Percentiles rank a stretch among this genome's conserved stretches.
Evolutionary conservation across 371 early-diverging fungal genomes (phyloP).

Genomic region (Apophysomyces trapeziformis): DNA sequence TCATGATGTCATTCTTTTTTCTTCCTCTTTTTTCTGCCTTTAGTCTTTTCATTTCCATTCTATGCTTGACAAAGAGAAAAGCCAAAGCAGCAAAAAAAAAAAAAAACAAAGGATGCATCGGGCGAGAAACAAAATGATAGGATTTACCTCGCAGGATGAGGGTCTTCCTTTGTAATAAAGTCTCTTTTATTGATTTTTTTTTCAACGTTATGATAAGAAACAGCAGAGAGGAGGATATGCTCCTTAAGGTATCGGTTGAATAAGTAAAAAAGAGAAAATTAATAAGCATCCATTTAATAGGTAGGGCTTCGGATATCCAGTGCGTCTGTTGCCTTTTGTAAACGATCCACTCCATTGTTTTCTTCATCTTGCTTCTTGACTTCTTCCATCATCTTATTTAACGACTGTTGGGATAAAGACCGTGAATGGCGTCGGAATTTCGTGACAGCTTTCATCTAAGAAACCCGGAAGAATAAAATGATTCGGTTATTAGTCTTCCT

Average conservation of each 20-base stretch:
- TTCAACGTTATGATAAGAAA: not conserved
- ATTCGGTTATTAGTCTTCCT: not conserved
- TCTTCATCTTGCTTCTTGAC: constrained; percentile 23
- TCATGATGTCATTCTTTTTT: not conserved
- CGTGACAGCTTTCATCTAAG: constrained; percentile 54
- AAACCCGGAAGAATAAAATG: not conserved
- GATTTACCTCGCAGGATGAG: constrained; percentile 6
- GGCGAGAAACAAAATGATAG: too few species aligned
- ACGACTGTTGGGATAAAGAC: constrained; percentile 49
- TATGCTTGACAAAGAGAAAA: not conserved
- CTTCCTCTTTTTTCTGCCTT: not conserved
- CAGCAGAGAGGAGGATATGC: not conserved
- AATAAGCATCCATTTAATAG: not conserved
- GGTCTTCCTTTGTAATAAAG: not conserved
- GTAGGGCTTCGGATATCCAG: not conserved
- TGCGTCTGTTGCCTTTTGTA: not conserved
- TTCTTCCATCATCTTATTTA: constrained; percentile 41
- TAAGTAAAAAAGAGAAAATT: not conserved
- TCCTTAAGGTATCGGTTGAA: not conserved
- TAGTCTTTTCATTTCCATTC: not conserved
- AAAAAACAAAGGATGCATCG: too few species aligned
- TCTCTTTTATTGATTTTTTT: too few species aligned
- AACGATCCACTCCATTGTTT: not conserved
- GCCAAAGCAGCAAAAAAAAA: too few species aligned
- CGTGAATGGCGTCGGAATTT: constrained; percentile 59